These are phyloP conservation scores for Yarrowia keelungensis DNA, from an alignment of 805 yeast species.

Conservation along the genomic window DNA sequence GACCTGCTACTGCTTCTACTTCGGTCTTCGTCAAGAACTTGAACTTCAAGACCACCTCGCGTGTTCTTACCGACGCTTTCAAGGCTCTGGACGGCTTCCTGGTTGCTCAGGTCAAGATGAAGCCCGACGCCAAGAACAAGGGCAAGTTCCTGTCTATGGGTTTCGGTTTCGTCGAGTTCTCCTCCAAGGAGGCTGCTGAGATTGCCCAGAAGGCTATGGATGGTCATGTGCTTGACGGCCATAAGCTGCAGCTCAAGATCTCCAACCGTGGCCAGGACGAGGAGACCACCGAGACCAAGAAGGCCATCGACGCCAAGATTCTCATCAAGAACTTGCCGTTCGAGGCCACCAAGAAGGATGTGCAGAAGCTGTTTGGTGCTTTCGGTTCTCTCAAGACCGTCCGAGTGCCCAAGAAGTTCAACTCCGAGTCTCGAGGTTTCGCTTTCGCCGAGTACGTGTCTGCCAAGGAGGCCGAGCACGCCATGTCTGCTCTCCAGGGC, in stretches of 20 bases:
- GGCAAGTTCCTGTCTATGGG: constrained; percentile 89
- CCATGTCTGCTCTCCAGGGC: constrained; percentile 92
- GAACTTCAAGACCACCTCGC: constrained; percentile 77
- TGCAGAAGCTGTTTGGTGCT: constrained; percentile 90
- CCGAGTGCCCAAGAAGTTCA: constrained; percentile 95
- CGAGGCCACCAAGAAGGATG: constrained; percentile 91
- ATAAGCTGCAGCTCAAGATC: constrained; percentile 83
- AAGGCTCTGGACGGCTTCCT: constrained; percentile 78
- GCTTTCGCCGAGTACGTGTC: constrained; percentile 94
- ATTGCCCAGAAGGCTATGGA: constrained; percentile 76
- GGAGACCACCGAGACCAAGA: constrained; percentile 43
- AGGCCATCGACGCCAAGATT: constrained; percentile 59
- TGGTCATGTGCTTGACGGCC: constrained; percentile 84
- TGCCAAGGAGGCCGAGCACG: constrained; percentile 89
- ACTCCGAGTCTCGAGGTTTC: constrained; percentile 94
- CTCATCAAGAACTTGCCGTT: constrained; percentile 97
- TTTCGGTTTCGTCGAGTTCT: constrained; percentile 93
- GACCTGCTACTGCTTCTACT: constrained; percentile 73
- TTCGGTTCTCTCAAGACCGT: constrained; percentile 92
- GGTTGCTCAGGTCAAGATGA: constrained; percentile 80
- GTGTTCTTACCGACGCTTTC: constrained; percentile 66
- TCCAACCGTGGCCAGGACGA: constrained; percentile 69
- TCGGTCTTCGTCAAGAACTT: constrained; percentile 92
- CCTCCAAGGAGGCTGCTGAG: constrained; percentile 76
- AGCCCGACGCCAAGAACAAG: constrained; percentile 80